A percentile compares a stretch with the other conserved stretches of the same genome.
These are phyloP conservation scores for Aquilaria malaccensis DNA, from an alignment of 345 rosid species.

Conservation along the genomic window DNA sequence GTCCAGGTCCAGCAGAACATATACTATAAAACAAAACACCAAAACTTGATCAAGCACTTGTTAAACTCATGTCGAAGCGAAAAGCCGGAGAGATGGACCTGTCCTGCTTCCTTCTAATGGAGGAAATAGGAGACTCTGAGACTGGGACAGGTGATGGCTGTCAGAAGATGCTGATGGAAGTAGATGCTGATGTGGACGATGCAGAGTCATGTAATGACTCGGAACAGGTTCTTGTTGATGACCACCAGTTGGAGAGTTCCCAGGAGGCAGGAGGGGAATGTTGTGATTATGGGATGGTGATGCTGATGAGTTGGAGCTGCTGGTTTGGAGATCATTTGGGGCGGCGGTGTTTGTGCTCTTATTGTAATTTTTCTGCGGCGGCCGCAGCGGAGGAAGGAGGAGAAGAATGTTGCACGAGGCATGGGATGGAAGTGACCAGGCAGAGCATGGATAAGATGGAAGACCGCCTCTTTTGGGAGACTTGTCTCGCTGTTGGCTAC, in stretches of 20 bases:
- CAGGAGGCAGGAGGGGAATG: background rate
- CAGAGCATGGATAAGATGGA: conserved; percentile 42
- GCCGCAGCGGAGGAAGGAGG: conserved; percentile 11
- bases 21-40: background rate
- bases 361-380: too few species aligned
- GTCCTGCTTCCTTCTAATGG: conserved; percentile 36
- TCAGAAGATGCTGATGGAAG: background rate
- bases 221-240: conserved; percentile 5
- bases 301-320: conserved; percentile 7
- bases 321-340: conserved; percentile 14
- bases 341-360: background rate
- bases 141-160: conserved; percentile 11
- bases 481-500: conserved; percentile 54
- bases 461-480: conserved; percentile 57
- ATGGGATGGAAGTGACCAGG: conserved; percentile 15
- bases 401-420: conserved; percentile 12
- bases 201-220: conserved; percentile 42
- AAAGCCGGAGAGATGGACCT: conserved; percentile 18
- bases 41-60: background rate
- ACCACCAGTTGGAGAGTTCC: background rate
- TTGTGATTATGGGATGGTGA: background rate
- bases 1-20: background rate
- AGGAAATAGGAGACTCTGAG: conserved; percentile 52
- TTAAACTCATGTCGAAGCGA: conserved; percentile 17
- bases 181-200: conserved; percentile 21